phyloP scores from a whole-genome alignment of 2,329 filamentous ascomycete species.

The Pseudogymnoascus pannorum region DNA sequence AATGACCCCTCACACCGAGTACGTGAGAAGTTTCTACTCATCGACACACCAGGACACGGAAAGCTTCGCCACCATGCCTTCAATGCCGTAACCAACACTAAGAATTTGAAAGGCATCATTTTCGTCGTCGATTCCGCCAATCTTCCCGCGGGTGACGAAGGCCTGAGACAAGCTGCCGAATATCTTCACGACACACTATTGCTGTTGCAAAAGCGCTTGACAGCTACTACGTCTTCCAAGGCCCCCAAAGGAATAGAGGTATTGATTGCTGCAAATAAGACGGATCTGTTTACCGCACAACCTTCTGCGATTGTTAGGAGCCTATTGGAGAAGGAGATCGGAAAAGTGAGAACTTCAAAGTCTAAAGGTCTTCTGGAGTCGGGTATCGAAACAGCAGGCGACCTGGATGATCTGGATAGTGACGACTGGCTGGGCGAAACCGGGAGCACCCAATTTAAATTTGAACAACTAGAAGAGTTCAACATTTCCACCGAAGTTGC shows the following conservation, averaged over 20 bases:
- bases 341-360: slow-evolving; percentile 66
- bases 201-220: slow-evolving; percentile 65
- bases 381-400: slow-evolving; percentile 59
- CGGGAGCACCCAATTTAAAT: slow-evolving; percentile 69
- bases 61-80: slow-evolving; percentile 75
- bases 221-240: slow-evolving; percentile 48
- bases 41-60: slow-evolving; percentile 91
- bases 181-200: slow-evolving; percentile 91
- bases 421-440: slow-evolving; percentile 81
- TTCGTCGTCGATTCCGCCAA: slow-evolving; percentile 84
- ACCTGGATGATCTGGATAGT: slow-evolving; percentile 56
- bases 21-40: slow-evolving; percentile 65
- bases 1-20: slow-evolving; percentile 52
- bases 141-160: slow-evolving; percentile 47
- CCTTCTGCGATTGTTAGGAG: slow-evolving; percentile 69
- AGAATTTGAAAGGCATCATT: slow-evolving; percentile 63
- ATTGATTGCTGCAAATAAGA: slow-evolving; percentile 87
- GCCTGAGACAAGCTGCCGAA: slow-evolving; percentile 64
- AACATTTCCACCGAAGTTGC: slow-evolving; percentile 70
- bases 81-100: slow-evolving; percentile 37
- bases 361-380: slow-evolving; percentile 79
- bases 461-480: slow-evolving; percentile 76
- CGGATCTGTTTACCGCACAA: slow-evolving; percentile 88
- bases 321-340: slow-evolving; percentile 73
- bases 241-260: slow-evolving; percentile 58